Evolutionary conservation across 2,329 filamentous ascomycete genomes (phyloP), one percentile per base, ranked within the genome.

Genomic region (Talaromyces amestolkiae): DNA sequence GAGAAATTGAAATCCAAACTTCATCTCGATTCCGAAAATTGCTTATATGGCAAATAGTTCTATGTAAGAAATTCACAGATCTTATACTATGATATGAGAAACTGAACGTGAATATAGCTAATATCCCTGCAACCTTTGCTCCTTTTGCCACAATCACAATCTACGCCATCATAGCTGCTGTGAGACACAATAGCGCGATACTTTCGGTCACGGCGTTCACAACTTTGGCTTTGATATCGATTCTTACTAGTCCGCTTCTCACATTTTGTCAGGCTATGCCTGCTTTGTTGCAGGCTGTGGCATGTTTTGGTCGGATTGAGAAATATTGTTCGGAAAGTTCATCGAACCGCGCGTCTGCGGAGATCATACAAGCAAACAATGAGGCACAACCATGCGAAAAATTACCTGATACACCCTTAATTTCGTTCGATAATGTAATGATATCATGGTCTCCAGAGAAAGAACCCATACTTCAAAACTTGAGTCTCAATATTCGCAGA

Each of bases 281-380:
- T 8, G 63, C 71, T 1, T 71, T 79, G 15, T 74, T 77, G 68
- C 74, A 77, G 35, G 74, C 75, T 5, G 67, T 80, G 0, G 78
- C 75, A 3, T 78, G 76, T 22, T 80, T 81, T 56, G 72, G 74
- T 13, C 73, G 78, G 10, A 81, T 82, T 27, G 74, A 81, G 65
- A 72, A 74, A 19, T 81, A 71, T 33, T 70, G 58, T 43, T 17
- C 19, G 19, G 22, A 58, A 15, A 37, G n/a, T 27, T 33, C 49
- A 53, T 19, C 15, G 27, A 53, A 24, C 3, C 49, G 10, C 33
- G 27, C 27, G 11, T 7, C 49, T 9, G 49, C n/a, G 49, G 49
- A 53, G 4, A 53, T 7, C 31, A 5, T 33, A 33, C 2, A 24
- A 9, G 33, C 1, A 19, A n/a, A 58, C 54, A 58, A 58, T 10